Conservation (phyloP, 305 asterid genomes). For the Fraxinus velutina region DNA sequence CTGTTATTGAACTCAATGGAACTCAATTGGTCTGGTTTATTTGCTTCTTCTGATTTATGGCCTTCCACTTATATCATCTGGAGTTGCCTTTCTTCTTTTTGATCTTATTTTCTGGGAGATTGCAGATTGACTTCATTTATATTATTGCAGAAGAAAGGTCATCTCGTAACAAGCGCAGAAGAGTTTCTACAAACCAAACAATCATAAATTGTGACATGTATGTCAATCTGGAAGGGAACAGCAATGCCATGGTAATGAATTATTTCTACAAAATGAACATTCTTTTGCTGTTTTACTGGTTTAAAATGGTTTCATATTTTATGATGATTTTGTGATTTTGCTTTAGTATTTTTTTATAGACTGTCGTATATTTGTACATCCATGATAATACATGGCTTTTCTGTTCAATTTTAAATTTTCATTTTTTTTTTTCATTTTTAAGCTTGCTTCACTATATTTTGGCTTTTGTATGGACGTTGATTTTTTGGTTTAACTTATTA, state of each 20-base stretch:
- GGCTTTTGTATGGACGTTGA: neutral
- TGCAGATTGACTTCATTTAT: neutral
- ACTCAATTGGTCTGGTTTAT: neutral
- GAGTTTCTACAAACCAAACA: conserved; percentile 43
- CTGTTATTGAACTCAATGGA: neutral
- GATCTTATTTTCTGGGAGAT: neutral
- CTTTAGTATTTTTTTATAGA: neutral
- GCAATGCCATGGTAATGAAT: conserved; percentile 49
- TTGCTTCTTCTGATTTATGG: neutral
- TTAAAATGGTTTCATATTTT: neutral
- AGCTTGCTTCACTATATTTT: neutral
- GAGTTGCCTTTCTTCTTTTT: neutral
- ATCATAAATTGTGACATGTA: conserved; percentile 45
- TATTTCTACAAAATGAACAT: neutral
- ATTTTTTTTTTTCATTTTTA: neutral
- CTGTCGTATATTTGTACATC: neutral
- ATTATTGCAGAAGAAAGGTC: conserved; percentile 52
- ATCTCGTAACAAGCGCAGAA: conserved; percentile 52
- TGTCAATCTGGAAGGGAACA: conserved; percentile 63
- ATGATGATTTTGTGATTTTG: neutral
- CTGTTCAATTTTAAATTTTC: neutral
- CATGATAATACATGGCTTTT: neutral
- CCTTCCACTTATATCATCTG: neutral
- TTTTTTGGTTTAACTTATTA: neutral
- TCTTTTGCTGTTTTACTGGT: neutral